Conservation (phyloP, 768 basidiomycete genomes). For the Royoungia palumana region DNA sequence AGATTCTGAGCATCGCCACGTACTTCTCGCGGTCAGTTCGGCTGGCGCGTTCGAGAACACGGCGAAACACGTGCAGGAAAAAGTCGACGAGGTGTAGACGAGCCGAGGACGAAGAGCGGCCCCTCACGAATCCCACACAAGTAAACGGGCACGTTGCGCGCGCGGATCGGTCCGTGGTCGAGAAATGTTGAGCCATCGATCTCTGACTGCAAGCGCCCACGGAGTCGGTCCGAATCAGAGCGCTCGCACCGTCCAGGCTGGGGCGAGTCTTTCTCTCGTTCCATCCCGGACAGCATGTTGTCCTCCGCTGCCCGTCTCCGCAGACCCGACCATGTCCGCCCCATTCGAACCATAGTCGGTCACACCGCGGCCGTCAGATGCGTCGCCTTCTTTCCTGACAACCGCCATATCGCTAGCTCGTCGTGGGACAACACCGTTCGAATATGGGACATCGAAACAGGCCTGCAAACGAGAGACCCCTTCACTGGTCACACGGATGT, state of each 20-base stretch:
- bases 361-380: slow-evolving; percentile 27
- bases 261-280: background rate
- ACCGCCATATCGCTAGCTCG: slow-evolving; percentile 21
- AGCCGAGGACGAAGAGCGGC: too few relatives aligned
- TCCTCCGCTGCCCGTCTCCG: slow-evolving; percentile 20
- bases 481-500: slow-evolving; percentile 28
- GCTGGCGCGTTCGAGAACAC: too few relatives aligned
- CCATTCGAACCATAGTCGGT: slow-evolving; percentile 32
- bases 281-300: slow-evolving; percentile 10
- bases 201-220: slow-evolving; percentile 39
- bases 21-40: slow-evolving; percentile 79
- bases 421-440: slow-evolving; percentile 28
- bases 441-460: slow-evolving; percentile 27
- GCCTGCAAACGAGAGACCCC: slow-evolving; percentile 10
- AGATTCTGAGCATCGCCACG: slow-evolving; percentile 59
- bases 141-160: too few relatives aligned
- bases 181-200: too few relatives aligned
- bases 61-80: too few relatives aligned
- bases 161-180: too few relatives aligned
- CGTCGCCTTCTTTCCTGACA: slow-evolving; percentile 29
- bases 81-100: too few relatives aligned
- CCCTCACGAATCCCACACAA: too few relatives aligned
- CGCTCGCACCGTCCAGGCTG: slow-evolving; percentile 18
- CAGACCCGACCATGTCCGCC: slow-evolving; percentile 25
- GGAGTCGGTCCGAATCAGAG: slow-evolving; percentile 41